Conservation (phyloP, 83 land plant genomes). For the Thuja plicata region DNA sequence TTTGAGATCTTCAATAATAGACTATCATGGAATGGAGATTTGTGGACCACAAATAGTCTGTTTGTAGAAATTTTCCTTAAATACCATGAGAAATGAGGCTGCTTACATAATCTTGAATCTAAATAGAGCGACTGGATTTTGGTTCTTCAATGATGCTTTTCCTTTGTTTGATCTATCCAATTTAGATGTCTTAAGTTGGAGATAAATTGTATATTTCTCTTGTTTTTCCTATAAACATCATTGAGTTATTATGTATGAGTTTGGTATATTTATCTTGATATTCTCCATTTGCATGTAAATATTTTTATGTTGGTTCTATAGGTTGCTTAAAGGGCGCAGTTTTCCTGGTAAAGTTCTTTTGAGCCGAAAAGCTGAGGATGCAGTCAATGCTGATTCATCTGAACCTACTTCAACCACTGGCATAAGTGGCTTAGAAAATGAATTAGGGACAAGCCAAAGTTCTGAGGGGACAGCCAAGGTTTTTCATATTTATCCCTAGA, state of each 20-base stretch:
- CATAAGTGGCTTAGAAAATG: slow-evolving; percentile 39
- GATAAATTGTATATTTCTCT: background rate
- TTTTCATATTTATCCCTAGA: slow-evolving; percentile 12
- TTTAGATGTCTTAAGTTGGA: background rate
- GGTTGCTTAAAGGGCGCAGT: slow-evolving; percentile 83
- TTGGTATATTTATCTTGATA: background rate
- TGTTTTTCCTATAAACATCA: slow-evolving; percentile 1
- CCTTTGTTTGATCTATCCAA: background rate
- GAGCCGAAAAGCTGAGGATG: slow-evolving; percentile 60
- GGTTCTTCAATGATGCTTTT: background rate
- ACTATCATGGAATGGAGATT: background rate
- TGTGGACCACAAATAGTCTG: background rate
- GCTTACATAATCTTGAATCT: background rate
- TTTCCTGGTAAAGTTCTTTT: slow-evolving; percentile 88
- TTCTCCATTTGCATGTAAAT: background rate
- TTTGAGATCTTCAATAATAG: background rate
- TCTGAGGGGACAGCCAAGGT: slow-evolving; percentile 36
- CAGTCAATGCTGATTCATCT: slow-evolving; percentile 18
- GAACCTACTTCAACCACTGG: slow-evolving; percentile 18
- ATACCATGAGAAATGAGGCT: background rate
- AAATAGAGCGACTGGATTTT: background rate
- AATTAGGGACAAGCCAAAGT: slow-evolving; percentile 30
- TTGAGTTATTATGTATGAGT: background rate
- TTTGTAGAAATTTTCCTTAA: background rate
- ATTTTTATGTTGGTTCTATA: slow-evolving; percentile 16